A percentile compares a stretch with the other conserved stretches of the same genome.
Conservation (phyloP, 169 alveolate genomes). For the Amoebophrya sp. region DNA sequence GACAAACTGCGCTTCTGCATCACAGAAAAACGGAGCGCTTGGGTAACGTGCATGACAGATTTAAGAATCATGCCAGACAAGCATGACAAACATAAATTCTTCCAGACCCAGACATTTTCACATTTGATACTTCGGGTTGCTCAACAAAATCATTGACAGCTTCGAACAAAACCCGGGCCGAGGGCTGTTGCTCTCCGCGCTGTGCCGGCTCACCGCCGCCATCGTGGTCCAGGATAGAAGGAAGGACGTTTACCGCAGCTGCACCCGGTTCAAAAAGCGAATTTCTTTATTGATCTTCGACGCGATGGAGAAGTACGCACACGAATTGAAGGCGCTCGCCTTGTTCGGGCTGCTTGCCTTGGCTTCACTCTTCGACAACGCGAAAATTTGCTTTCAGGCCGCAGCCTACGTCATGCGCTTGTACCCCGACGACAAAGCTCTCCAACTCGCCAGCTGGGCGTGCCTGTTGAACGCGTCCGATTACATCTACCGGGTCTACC, state of each 20-base stretch:
- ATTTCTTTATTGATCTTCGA: not conserved
- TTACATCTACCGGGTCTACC: not conserved
- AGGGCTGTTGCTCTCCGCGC: not conserved
- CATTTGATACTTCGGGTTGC: not conserved
- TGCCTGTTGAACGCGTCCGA: not conserved
- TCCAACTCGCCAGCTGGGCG: not conserved
- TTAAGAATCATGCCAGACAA: too few species aligned
- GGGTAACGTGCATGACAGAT: too few species aligned
- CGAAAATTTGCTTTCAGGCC: not conserved
- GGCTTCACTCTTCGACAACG: not conserved
- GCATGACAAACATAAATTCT: too few species aligned
- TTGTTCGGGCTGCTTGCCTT: not conserved
- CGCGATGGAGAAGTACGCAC: not conserved
- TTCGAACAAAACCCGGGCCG: not conserved
- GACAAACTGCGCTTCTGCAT: too few species aligned
- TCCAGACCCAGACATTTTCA: too few species aligned
- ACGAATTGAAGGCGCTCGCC: not conserved
- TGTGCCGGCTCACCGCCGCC: not conserved
- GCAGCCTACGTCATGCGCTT: not conserved
- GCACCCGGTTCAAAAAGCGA: not conserved
- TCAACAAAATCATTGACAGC: not conserved
- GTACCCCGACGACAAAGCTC: not conserved
- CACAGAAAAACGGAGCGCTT: too few species aligned
- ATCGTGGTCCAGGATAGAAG: not conserved
- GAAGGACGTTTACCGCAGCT: not conserved